phyloP scores from a whole-genome alignment of 2,329 filamentous ascomycete genomes.

The Lachnellula willkommii region DNA sequence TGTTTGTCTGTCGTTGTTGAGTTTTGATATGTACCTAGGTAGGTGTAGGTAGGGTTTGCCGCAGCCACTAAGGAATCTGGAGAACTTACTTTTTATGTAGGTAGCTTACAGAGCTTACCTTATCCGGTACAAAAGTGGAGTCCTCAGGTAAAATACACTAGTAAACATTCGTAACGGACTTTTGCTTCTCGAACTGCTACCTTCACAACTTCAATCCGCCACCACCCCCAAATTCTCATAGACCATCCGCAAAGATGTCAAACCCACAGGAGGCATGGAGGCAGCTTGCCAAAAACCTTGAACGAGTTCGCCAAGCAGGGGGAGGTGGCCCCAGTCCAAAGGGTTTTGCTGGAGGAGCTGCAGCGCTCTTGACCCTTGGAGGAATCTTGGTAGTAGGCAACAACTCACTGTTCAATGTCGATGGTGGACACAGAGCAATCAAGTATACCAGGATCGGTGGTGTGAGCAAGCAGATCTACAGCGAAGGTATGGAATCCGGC shows the following conservation, averaged over 20 bases:
- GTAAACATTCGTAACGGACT: conserved; percentile 12
- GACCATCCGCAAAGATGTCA: conserved; percentile 25
- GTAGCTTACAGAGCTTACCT: no score
- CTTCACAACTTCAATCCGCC: not conserved
- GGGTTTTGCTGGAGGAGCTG: conserved; percentile 49
- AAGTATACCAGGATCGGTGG: conserved; percentile 92
- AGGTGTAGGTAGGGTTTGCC: no score
- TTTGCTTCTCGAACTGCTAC: not conserved
- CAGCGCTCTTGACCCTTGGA: conserved; percentile 47
- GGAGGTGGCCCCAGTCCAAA: conserved; percentile 40
- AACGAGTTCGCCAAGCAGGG: conserved; percentile 49
- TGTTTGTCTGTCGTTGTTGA: not conserved
- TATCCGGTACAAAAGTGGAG: not conserved
- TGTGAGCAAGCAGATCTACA: conserved; percentile 94
- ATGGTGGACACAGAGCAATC: conserved; percentile 97
- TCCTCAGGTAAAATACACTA: conserved; percentile 18
- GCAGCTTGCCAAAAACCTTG: conserved; percentile 54
- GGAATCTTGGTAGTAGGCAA: conserved; percentile 51
- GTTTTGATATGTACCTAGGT: not conserved
- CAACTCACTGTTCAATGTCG: conserved; percentile 69
- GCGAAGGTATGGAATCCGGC: conserved; percentile 61
- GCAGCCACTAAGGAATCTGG: not conserved
- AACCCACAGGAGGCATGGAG: conserved; percentile 64
- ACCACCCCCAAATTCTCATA: conserved; percentile 1
- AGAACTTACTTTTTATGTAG: not conserved